Conservation (phyloP, 2,329 filamentous ascomycete species). For the Penicillium sp. region DNA sequence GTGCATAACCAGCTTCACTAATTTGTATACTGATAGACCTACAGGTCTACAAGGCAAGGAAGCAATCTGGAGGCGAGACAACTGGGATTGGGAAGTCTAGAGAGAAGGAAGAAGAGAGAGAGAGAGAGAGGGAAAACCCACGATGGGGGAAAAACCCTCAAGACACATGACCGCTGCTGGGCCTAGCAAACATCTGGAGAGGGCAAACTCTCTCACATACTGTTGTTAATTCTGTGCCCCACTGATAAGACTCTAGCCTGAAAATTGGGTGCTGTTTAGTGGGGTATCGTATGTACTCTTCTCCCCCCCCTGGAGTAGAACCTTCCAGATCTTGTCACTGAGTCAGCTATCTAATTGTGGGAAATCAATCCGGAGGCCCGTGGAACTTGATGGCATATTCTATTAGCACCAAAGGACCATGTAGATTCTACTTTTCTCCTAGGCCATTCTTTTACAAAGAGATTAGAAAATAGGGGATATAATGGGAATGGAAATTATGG, state of each 20-base stretch:
- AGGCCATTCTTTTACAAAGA: background rate
- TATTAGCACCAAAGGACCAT: background rate
- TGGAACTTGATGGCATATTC: conserved; percentile 1
- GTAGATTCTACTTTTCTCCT: background rate
- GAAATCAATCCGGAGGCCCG: background rate
- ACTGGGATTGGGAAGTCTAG: too few relatives aligned
- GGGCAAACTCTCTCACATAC: background rate
- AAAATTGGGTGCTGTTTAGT: conserved; percentile 4
- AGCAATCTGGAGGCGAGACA: too few relatives aligned
- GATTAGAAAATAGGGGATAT: background rate
- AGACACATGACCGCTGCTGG: too few relatives aligned
- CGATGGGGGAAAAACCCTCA: too few relatives aligned
- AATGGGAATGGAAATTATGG: conserved; percentile 1
- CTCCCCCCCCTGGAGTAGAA: background rate
- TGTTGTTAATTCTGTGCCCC: background rate
- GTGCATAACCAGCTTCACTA: conserved; percentile 3
- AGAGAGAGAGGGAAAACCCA: too few relatives aligned
- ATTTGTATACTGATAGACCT: background rate
- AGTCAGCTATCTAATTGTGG: background rate
- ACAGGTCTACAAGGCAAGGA: too few relatives aligned
- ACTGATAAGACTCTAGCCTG: background rate
- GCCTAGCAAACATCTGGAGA: too few relatives aligned
- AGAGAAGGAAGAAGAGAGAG: too few relatives aligned
- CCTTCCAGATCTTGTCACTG: background rate
- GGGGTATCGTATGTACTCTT: conserved; percentile 3